Evolutionary conservation across 2,329 filamentous ascomycete species (phyloP), one percentile per base, ranked within the genome.

Genomic region (Aurifilum marmelostoma): DNA sequence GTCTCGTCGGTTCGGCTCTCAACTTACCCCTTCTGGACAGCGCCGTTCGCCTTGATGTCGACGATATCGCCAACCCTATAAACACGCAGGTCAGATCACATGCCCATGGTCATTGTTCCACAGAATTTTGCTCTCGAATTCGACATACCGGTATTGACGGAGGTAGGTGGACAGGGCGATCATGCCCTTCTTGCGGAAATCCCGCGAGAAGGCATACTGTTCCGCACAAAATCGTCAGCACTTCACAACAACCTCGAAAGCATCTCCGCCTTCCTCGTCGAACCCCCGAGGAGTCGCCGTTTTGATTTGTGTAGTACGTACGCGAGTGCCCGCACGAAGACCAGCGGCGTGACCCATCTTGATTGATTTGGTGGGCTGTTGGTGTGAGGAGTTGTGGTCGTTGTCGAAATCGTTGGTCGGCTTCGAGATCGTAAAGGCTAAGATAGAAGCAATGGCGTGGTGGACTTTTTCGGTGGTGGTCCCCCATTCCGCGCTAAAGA

Each of bases 1-100:
- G 69, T 69, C 71, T 73, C 75, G 69, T 72, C 72, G 73, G 65
- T 75, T 78, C 39, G 43, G 32, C 27, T 63, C 52, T 43, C 24
- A 59, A 85, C 91, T 90, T 87, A 96, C 92, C 94, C 94, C 90
- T 97, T 97, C 88, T 97, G 94, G 75, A 97, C 92, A 80, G 94
- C 96, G 91, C 94, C 96, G 88, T 99, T 98, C 81, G 92, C 92
- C 86, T 97, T 97, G 83, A 99, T 93, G 83, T 99, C 96, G 80
- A 99, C 96, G 78, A 98, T 97, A 81, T 99, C 96, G 83, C 96
- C 96, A 80, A 99, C 96, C 83, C 91, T 93, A 78, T 72, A 65
- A 4, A 27, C 7, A 27, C 29, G 5, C 43, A 3, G 61, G 64
- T 69, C 54, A 69, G 69, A n/a, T 39, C 43, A 12, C 37, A 12